Base-by-base conservation (phyloP, 768 basidiomycete species). In the Calocera cornea region DNA sequence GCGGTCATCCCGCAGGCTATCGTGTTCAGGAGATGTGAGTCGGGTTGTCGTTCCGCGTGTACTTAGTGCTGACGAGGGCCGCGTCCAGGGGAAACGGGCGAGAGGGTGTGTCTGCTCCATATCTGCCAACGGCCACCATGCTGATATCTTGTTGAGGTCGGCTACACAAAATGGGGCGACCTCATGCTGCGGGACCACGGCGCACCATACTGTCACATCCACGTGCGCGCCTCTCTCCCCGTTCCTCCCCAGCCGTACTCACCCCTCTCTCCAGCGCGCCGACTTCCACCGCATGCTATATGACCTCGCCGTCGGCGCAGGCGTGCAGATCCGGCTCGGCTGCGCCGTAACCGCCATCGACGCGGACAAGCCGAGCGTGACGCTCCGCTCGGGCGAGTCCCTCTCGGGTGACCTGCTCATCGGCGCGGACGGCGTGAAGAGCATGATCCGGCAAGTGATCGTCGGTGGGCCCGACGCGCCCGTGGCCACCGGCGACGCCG, bases 401-500 rank as follows among this genome's bases (percentile, higher is more conserved):
- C 66, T 84, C 8, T 68, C 69, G 5, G 76, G 79, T 0, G 82
- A 84, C 67, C 70, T 83, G 31, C 73, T 83, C 31, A 77, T 84
- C 14, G 82, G 82, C 44, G 69, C 67, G 22, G 83, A 84, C 68
- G 83, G 83, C 8, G 77, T 83, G 64, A 85, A 82, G 74, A 85
- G 84, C 70, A 68, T 75, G 17, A 70, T 84, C 0, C 81, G 82
- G 1, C 76, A 81, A 34, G 79, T 83, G 36, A 79, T 86, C n/a
- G 80, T 83, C 0, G 80, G 79, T 0, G 75, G 75, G 0, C 78
- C 80, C 47, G 78, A 78, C 36, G 78, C 82, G 0, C 79, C 79
- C 0, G 69, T 71, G 10, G 78, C 83, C 2, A 87, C 87, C 0
- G 87, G 86, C 0, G 85, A 88, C 70, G 82, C 84, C 0, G 86